Evolutionary conservation across 305 asterid genomes (phyloP).

Genomic region (Rubia balearica): DNA sequence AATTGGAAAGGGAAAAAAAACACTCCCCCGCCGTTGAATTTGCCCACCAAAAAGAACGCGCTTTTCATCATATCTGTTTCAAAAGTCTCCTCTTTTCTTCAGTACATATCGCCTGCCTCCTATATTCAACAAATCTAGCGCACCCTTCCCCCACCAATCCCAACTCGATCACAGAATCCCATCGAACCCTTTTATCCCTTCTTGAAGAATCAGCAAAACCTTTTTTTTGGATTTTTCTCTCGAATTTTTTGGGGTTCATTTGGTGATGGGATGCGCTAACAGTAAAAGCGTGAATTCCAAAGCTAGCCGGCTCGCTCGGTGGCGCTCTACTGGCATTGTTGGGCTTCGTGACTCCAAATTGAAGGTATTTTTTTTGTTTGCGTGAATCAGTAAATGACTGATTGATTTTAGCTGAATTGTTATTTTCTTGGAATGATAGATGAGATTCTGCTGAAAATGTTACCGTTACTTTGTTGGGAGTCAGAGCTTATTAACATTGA

Average conservation of each 20-base stretch:
- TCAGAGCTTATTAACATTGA: background rate
- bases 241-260: background rate
- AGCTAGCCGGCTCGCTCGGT: slow-evolving; percentile 58
- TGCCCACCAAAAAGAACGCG: background rate
- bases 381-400: background rate
- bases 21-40: background rate
- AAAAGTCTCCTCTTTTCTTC: background rate
- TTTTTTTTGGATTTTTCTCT: background rate
- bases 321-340: slow-evolving; percentile 96
- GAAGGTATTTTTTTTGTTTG: slow-evolving; percentile 38
- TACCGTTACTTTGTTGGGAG: background rate
- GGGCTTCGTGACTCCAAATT: slow-evolving; percentile 86
- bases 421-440: background rate
- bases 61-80: background rate
- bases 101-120: background rate
- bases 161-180: background rate
- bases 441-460: background rate
- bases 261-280: slow-evolving; percentile 65
- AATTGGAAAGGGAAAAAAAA: background rate
- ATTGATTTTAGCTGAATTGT: background rate
- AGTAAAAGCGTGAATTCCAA: slow-evolving; percentile 62
- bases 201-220: background rate
- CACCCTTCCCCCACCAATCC: background rate
- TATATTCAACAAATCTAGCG: background rate
- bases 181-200: background rate